Conservation (phyloP, 371 early-diverging fungal genomes). For the Quaeritorhiza haematococci region DNA sequence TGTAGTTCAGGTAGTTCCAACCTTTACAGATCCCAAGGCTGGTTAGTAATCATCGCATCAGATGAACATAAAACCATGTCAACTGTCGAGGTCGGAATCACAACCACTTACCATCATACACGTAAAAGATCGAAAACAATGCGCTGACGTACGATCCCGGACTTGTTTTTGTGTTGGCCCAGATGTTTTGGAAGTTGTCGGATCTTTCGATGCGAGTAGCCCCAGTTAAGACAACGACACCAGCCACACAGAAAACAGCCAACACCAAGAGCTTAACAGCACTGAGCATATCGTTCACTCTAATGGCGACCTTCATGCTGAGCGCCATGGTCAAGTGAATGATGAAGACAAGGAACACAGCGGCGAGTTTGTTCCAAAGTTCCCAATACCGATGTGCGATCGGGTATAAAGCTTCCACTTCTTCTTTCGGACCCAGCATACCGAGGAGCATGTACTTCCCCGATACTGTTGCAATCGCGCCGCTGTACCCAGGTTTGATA, state of each 20-base stretch:
- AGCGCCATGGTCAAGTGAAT: not conserved
- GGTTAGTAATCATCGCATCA: slow-evolving; percentile 46
- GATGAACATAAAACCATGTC: no score
- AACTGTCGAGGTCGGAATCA: no score
- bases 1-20: slow-evolving; percentile 32
- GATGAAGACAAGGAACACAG: no score
- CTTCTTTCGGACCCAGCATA: slow-evolving; percentile 10
- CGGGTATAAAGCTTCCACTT: slow-evolving; percentile 37
- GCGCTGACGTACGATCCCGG: slow-evolving; percentile 24
- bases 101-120: no score
- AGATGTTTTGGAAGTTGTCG: slow-evolving; percentile 9
- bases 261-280: slow-evolving; percentile 24
- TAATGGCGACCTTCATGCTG: slow-evolving; percentile 11
- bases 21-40: slow-evolving; percentile 61
- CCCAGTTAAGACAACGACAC: slow-evolving; percentile 36
- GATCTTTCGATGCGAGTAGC: slow-evolving; percentile 7
- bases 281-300: slow-evolving; percentile 23
- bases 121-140: slow-evolving; percentile 53
- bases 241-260: slow-evolving; percentile 14
- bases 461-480: slow-evolving; percentile 39
- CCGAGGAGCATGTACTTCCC: slow-evolving; percentile 45
- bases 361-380: no score
- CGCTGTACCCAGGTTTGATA: slow-evolving; percentile 41
- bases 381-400: slow-evolving; percentile 56
- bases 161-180: slow-evolving; percentile 11